Percentiles rank a stretch among this genome's conserved stretches.
Evolutionary conservation across 2,329 filamentous ascomycete genomes (phyloP).

Genomic region (Fusarium sp.): DNA sequence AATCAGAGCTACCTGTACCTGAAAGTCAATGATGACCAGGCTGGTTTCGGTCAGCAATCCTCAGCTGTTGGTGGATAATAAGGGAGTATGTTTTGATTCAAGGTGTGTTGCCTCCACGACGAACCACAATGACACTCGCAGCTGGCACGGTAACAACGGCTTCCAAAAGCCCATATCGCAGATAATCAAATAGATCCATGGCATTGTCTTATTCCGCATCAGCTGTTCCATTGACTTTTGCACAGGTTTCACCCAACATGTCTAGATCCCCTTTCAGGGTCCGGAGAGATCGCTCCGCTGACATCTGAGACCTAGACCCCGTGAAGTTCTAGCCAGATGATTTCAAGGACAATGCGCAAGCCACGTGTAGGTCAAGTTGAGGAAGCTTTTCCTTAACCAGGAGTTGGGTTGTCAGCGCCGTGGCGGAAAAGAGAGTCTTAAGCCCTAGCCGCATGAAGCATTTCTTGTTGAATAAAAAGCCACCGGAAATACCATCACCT

Average conservation of each 20-base stretch:
- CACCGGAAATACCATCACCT: not conserved
- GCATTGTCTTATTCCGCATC: constrained; percentile 17
- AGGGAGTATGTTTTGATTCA: not conserved
- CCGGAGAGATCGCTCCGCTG: constrained; percentile 23
- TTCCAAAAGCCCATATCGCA: not conserved
- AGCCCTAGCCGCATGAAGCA: not conserved
- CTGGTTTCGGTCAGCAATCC: not conserved
- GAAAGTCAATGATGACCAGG: not conserved
- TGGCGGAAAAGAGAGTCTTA: not conserved
- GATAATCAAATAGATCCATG: not conserved
- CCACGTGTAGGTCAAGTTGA: not conserved
- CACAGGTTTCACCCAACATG: not conserved
- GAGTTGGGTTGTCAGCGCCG: not conserved
- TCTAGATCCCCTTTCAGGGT: not conserved
- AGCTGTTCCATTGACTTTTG: constrained; percentile 1
- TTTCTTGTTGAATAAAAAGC: not conserved
- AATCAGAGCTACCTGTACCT: not conserved
- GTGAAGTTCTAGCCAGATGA: constrained; percentile 5
- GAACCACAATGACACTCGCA: not conserved
- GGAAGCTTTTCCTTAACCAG: not conserved
- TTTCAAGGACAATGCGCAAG: not conserved
- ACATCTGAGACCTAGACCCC: constrained; percentile 12
- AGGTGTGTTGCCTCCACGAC: not conserved
- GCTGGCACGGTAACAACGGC: not conserved
- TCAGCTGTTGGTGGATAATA: not conserved